A percentile compares a stretch with the other conserved stretches of the same genome.
Evolutionary conservation across 805 yeast species (phyloP).

Genomic region (Spathaspora hagerdaliae): DNA sequence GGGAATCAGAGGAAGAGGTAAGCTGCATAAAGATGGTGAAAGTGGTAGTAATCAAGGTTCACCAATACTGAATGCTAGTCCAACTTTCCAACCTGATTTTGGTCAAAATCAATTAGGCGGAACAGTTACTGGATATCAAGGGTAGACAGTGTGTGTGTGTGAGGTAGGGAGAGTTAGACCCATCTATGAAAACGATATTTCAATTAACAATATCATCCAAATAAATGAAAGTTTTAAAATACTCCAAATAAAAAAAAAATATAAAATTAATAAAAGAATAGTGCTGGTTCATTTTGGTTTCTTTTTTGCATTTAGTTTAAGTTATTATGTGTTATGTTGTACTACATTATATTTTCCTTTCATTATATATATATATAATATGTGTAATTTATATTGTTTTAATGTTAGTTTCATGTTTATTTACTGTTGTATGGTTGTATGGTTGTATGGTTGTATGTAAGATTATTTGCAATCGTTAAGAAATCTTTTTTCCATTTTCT

Average conservation of each 20-base stretch:
- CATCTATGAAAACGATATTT: background rate
- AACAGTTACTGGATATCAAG: background rate
- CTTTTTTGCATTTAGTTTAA: too few relatives aligned
- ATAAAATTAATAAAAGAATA: too few relatives aligned
- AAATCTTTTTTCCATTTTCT: background rate
- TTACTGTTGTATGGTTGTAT: too few relatives aligned
- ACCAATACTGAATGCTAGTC: slow-evolving; percentile 1
- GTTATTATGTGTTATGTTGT: background rate
- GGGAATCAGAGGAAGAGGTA: slow-evolving; percentile 92
- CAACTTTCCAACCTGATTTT: background rate
- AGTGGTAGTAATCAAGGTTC: background rate
- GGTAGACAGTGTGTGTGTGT: background rate
- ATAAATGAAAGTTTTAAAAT: too few relatives aligned
- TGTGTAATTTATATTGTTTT: too few relatives aligned
- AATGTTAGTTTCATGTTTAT: too few relatives aligned
- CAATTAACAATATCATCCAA: background rate
- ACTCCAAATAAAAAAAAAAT: too few relatives aligned
- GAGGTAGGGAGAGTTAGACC: too few relatives aligned
- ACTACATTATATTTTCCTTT: background rate
- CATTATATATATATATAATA: background rate
- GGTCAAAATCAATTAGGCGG: slow-evolving; percentile 1
- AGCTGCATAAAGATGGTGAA: slow-evolving; percentile 13
- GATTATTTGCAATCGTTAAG: background rate
- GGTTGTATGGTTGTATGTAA: too few relatives aligned
- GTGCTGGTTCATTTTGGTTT: too few relatives aligned